Percentiles rank a stretch among this genome's conserved stretches.
These are phyloP conservation scores for Lineolata rhizophorae DNA, from an alignment of 495 filamentous ascomycete species.

Conservation along the genomic window DNA sequence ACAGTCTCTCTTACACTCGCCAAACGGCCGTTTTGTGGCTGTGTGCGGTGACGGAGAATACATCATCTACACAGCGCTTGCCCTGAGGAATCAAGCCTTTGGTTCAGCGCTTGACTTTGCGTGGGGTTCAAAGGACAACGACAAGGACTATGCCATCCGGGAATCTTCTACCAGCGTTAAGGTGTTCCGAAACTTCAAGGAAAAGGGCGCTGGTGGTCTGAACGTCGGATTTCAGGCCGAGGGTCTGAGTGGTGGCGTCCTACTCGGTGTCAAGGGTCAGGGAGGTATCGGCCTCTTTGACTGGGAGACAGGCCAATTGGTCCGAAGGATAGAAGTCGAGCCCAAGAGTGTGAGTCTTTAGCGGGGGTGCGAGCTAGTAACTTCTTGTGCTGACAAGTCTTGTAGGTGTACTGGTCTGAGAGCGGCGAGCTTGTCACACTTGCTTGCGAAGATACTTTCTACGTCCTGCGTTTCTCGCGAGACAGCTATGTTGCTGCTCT, in stretches of 20 bases:
- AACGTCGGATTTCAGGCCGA: slow-evolving; percentile 95
- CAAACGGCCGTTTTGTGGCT: slow-evolving; percentile 91
- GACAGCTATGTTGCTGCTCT: slow-evolving; percentile 69
- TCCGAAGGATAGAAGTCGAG: slow-evolving; percentile 89
- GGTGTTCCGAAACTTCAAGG: slow-evolving; percentile 94
- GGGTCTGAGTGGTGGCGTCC: slow-evolving; percentile 66
- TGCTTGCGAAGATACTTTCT: slow-evolving; percentile 89
- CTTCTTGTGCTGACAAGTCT: slow-evolving; percentile 5
- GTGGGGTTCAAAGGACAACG: slow-evolving; percentile 95
- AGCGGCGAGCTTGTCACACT: slow-evolving; percentile 81
- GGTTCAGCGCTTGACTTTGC: slow-evolving; percentile 88
- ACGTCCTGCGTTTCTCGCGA: slow-evolving; percentile 73
- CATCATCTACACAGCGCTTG: slow-evolving; percentile 93
- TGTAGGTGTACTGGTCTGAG: slow-evolving; percentile 95
- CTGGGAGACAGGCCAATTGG: slow-evolving; percentile 75
- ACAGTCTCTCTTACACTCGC: slow-evolving; percentile 81
- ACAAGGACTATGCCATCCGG: slow-evolving; percentile 92
- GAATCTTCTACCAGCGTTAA: slow-evolving; percentile 86
- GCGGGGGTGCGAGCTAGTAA: neutral
- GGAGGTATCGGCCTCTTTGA: slow-evolving; percentile 92
- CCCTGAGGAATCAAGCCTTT: slow-evolving; percentile 95
- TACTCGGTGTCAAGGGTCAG: slow-evolving; percentile 89
- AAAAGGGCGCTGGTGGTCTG: slow-evolving; percentile 55
- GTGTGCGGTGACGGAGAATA: slow-evolving; percentile 96
- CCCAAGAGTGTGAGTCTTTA: slow-evolving; percentile 48